Evolutionary conservation across 495 filamentous ascomycete genomes (phyloP).

Genomic region (Sphaerosporella brunnea): DNA sequence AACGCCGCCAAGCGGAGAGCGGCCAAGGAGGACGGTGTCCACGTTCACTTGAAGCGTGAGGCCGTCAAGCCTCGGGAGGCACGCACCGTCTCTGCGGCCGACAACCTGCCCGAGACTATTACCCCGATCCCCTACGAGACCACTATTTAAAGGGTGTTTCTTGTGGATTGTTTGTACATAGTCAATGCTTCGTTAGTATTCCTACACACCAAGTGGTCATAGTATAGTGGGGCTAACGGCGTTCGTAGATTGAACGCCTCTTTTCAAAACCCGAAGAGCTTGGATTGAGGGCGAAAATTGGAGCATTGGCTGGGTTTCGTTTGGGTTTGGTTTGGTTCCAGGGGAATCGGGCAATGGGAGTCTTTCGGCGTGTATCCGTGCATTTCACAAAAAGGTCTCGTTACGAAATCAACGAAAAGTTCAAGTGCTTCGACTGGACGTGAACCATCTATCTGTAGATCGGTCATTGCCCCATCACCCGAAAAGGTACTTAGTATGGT

Average conservation of each 20-base stretch:
- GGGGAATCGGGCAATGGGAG: constrained; percentile 2
- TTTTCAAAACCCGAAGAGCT: not conserved
- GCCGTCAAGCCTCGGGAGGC: constrained; percentile 61
- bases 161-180: constrained; percentile 4
- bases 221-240: not conserved
- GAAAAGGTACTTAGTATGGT: too few species aligned
- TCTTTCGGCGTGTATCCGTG: constrained; percentile 4
- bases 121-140: constrained; percentile 91
- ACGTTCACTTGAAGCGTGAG: constrained; percentile 82
- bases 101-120: constrained; percentile 76
- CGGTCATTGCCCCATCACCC: too few species aligned
- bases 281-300: not conserved
- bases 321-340: constrained; percentile 1
- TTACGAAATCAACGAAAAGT: constrained; percentile 3
- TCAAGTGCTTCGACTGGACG: not conserved
- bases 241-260: not conserved
- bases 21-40: constrained; percentile 74
- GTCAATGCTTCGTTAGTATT: constrained; percentile 3
- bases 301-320: constrained; percentile 2
- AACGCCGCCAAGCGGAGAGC: constrained; percentile 81
- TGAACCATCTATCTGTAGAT: too few species aligned
- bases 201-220: not conserved
- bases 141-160: constrained; percentile 65
- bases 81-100: constrained; percentile 54
- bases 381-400: constrained; percentile 6